Conservation (phyloP, 106 monocot genomes). For the Platanthera zijinensis region DNA sequence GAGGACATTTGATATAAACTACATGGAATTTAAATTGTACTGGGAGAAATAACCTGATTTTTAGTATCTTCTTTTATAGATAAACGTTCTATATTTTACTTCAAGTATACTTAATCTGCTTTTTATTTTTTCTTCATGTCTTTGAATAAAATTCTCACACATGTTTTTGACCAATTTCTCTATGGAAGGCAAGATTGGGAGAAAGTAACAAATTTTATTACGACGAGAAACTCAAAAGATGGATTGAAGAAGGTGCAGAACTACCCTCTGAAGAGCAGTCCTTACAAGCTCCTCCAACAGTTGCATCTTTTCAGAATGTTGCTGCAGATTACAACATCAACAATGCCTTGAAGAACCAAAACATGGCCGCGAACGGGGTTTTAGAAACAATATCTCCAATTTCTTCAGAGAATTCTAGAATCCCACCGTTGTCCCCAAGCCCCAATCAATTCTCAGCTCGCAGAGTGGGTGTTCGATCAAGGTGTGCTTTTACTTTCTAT, state of each 20-base stretch:
- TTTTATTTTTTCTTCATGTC: neutral
- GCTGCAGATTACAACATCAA: slow-evolving; percentile 37
- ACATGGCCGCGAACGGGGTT: slow-evolving; percentile 17
- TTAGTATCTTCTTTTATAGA: no score
- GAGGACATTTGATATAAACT: no score
- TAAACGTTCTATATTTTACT: no score
- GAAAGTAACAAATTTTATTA: slow-evolving; percentile 89
- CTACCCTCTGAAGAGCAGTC: slow-evolving; percentile 41
- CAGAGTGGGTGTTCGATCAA: slow-evolving; percentile 70
- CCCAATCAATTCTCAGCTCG: slow-evolving; percentile 78
- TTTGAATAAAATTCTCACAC: neutral
- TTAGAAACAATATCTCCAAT: slow-evolving; percentile 25
- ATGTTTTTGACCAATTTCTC: neutral
- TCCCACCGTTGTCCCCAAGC: slow-evolving; percentile 65
- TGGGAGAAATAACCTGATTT: no score
- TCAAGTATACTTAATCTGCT: neutral
- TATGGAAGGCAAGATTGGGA: slow-evolving; percentile 67
- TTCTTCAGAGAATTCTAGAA: slow-evolving; percentile 29
- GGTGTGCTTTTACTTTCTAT: slow-evolving; percentile 18
- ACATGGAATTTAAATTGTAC: no score
- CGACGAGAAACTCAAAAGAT: slow-evolving; percentile 87
- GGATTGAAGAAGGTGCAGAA: slow-evolving; percentile 84
- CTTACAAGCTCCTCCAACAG: slow-evolving; percentile 61
- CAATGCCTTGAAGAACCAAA: slow-evolving; percentile 24
- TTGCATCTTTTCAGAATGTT: slow-evolving; percentile 42